Percentiles rank a stretch among this genome's conserved stretches.
Evolutionary conservation across 495 filamentous ascomycete genomes (phyloP).

Genomic region (Ascobolus immersus): DNA sequence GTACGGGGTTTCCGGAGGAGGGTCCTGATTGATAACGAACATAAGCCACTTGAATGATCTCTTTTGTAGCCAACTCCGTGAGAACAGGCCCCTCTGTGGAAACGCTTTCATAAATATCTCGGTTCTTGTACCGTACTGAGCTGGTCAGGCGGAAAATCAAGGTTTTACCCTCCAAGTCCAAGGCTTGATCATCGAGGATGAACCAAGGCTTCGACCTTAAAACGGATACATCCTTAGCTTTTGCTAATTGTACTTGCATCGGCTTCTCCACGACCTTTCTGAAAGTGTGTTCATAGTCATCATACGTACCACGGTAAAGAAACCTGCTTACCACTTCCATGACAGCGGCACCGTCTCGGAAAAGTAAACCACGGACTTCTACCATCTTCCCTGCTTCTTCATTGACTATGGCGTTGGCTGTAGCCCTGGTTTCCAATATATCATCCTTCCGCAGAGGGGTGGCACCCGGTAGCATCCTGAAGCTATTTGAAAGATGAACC

Average conservation of each 20-base stretch:
- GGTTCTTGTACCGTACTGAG: slow-evolving; percentile 81
- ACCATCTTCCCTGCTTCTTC: slow-evolving; percentile 98
- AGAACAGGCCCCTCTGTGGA: slow-evolving; percentile 83
- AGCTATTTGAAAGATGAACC: slow-evolving; percentile 85
- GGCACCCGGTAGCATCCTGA: slow-evolving; percentile 93
- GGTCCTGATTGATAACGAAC: slow-evolving; percentile 76
- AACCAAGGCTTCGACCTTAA: slow-evolving; percentile 96
- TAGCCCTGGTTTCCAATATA: slow-evolving; percentile 71
- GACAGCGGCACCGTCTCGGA: slow-evolving; percentile 57
- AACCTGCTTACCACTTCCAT: slow-evolving; percentile 99
- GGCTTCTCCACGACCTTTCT: slow-evolving; percentile 89
- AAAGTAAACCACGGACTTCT: slow-evolving; percentile 89
- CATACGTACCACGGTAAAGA: slow-evolving; percentile 77
- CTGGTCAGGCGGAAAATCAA: slow-evolving; percentile 89
- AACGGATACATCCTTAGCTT: slow-evolving; percentile 74
- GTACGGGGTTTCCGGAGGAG: slow-evolving; percentile 87
- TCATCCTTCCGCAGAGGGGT: slow-evolving; percentile 87
- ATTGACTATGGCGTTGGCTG: slow-evolving; percentile 93
- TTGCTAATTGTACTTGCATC: slow-evolving; percentile 70
- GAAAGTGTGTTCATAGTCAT: slow-evolving; percentile 91
- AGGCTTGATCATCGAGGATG: slow-evolving; percentile 49
- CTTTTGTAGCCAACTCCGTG: slow-evolving; percentile 87
- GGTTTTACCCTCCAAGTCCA: slow-evolving; percentile 70
- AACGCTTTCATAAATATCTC: slow-evolving; percentile 72
- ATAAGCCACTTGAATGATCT: slow-evolving; percentile 82